Base-by-base conservation (phyloP, 1,284 basidiomycete genomes). In the Flammula alnicola region DNA sequence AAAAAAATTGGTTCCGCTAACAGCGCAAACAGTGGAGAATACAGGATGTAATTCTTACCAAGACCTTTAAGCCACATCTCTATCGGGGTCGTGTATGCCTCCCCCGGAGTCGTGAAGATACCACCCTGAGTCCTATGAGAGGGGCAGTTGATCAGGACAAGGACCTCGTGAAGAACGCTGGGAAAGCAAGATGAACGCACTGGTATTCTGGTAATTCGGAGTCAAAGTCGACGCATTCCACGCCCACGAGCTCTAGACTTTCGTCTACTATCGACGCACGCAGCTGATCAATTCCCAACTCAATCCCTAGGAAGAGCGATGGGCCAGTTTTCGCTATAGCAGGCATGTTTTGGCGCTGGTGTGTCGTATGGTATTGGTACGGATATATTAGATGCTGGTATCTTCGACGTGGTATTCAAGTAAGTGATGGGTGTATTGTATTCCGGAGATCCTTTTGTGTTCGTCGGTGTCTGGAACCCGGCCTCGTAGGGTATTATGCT, bases 1-100 rank as follows among this genome's bases (percentile, higher is more conserved):
- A 54, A 68, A 70, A 71, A 71, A 69, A 64, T 72, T 71, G 72
- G 67, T 79, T 77, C 78, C 78, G 77, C 68, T 59, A 27, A 42
- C 43, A 45, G n/a, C 44, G 31, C 30, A 48, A 48, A 52, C 31
- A 29, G 55, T 49, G 47, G 59, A 64, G 61, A 59, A 51, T 30
- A 54, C 20, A 45, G 33, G 30, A n/a, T n/a, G 35, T 26, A 50
- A 54, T 42, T 73, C 85, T 69, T 63, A 91, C 88, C 88, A 47
- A 93, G 78, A 8, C 78, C 87, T 67, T 88, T 88, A 45, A 91
- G 80, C 86, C 90, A 91, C 86, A 92, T 89, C 61, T 91, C 88
- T 27, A 91, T 79, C 1, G 90, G 89, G 3, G 87, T 88, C 25
- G 88, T 91, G 63, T 88, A 90, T 20, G 87, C 86, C 69, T 91